Conservation (phyloP, 176 grass and related monocot genomes). For the Juncus inflexus region DNA sequence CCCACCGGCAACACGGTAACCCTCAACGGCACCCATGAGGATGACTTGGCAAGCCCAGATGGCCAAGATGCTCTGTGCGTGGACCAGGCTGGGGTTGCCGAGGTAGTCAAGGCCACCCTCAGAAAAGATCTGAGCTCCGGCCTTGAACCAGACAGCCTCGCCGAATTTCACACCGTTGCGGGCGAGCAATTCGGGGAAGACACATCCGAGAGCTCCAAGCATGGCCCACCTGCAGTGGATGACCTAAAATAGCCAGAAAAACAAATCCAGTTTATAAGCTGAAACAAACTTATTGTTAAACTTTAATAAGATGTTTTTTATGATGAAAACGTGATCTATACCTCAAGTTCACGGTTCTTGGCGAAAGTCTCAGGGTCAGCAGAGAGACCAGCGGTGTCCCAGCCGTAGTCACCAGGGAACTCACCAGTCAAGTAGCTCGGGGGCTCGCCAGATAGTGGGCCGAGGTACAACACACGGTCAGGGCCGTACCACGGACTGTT, state of each 20-base stretch:
- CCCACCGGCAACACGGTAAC: slow-evolving; percentile 56
- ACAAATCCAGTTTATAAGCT: not conserved
- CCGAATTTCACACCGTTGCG: slow-evolving; percentile 28
- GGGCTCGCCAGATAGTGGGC: slow-evolving; percentile 24
- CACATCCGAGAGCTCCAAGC: slow-evolving; percentile 25
- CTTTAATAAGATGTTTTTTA: too few species aligned
- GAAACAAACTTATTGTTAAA: not conserved
- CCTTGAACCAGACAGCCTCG: slow-evolving; percentile 28
- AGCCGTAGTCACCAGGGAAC: slow-evolving; percentile 29
- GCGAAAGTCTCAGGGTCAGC: slow-evolving; percentile 28
- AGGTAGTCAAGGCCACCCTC: slow-evolving; percentile 44
- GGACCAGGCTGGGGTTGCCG: slow-evolving; percentile 78
- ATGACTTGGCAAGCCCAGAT: slow-evolving; percentile 75
- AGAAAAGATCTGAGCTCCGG: slow-evolving; percentile 29
- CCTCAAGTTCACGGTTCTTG: slow-evolving; percentile 30
- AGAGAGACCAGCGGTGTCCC: slow-evolving; percentile 26
- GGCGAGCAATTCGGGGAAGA: slow-evolving; percentile 30
- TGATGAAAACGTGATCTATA: slow-evolving; percentile 2
- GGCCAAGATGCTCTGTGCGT: slow-evolving; percentile 77
- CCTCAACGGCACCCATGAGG: slow-evolving; percentile 85
- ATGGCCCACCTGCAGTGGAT: slow-evolving; percentile 29
- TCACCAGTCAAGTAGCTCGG: slow-evolving; percentile 29
- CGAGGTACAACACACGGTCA: slow-evolving; percentile 26
- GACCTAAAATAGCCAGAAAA: slow-evolving; percentile 10
- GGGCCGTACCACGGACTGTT: slow-evolving; percentile 23